A percentile compares a stretch with the other conserved stretches of the same genome.
Conservation (phyloP, 345 rosid genomes). For the Arabis alpina region DNA sequence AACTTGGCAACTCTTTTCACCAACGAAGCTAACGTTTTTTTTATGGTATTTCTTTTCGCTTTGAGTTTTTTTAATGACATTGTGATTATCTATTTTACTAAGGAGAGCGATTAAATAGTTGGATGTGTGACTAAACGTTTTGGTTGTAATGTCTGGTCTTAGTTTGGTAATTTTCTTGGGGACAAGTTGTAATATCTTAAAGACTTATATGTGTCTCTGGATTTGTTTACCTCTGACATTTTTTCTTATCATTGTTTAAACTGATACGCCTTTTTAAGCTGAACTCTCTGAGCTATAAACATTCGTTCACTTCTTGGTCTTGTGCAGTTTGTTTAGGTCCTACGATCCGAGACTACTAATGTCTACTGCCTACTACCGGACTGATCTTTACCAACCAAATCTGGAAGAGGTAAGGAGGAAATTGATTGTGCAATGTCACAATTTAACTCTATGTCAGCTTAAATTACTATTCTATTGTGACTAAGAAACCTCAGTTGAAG, state of each 20-base stretch:
- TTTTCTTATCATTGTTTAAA: constrained; percentile 14
- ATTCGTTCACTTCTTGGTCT: constrained; percentile 15
- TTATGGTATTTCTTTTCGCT: neutral
- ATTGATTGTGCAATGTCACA: neutral
- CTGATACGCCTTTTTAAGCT: constrained; percentile 1
- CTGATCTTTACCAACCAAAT: constrained; percentile 68
- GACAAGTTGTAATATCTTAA: neutral
- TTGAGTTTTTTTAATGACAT: neutral
- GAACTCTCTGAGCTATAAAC: constrained; percentile 16
- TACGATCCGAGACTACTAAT: constrained; percentile 72
- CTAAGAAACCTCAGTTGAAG: constrained; percentile 16
- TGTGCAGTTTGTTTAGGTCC: constrained; percentile 83
- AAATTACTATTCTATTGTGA: constrained; percentile 1
- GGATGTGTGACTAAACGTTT: constrained; percentile 4
- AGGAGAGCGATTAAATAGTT: neutral
- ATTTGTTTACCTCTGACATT: neutral
- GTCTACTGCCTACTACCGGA: constrained; percentile 90
- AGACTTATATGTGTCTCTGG: neutral
- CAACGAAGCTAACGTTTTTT: neutral
- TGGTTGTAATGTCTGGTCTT: constrained; percentile 9
- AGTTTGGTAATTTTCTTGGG: constrained; percentile 8
- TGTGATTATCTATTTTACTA: constrained; percentile 14
- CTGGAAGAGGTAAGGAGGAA: constrained; percentile 58
- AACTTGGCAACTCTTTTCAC: constrained; percentile 18
- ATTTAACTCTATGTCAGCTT: constrained; percentile 14